phyloP scores from a whole-genome alignment of 2,329 filamentous ascomycete genomes.

The Lachnellula willkommii region DNA sequence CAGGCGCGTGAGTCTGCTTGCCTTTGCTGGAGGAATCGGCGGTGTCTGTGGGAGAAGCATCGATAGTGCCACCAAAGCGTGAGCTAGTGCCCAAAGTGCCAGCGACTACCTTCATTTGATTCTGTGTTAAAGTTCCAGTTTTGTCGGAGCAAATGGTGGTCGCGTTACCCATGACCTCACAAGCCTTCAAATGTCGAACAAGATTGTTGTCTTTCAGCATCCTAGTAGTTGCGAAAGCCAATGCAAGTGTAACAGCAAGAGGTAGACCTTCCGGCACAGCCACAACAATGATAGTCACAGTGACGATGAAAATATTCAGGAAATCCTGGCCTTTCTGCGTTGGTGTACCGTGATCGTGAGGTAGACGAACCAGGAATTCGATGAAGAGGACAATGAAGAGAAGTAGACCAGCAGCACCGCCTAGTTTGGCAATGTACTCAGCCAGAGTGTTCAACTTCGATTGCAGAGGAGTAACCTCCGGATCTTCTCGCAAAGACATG shows the following conservation, averaged over 20 bases:
- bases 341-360: slow-evolving; percentile 41
- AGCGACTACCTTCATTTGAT: slow-evolving; percentile 72
- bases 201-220: slow-evolving; percentile 67
- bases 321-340: slow-evolving; percentile 57
- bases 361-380: slow-evolving; percentile 64
- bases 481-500: slow-evolving; percentile 71
- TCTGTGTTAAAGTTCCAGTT: slow-evolving; percentile 69
- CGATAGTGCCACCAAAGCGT: slow-evolving; percentile 42
- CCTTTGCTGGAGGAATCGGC: slow-evolving; percentile 22
- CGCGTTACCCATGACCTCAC: slow-evolving; percentile 67
- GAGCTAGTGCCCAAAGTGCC: slow-evolving; percentile 58
- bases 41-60: slow-evolving; percentile 23
- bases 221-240: slow-evolving; percentile 62
- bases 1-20: slow-evolving; percentile 19
- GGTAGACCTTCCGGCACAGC: slow-evolving; percentile 63
- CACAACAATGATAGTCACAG: slow-evolving; percentile 64
- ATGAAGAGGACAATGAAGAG: slow-evolving; percentile 77
- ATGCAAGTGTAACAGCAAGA: slow-evolving; percentile 61
- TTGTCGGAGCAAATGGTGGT: slow-evolving; percentile 77
- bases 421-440: slow-evolving; percentile 73
- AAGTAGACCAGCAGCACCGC: slow-evolving; percentile 64
- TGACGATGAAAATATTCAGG: slow-evolving; percentile 57
- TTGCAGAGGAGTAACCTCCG: slow-evolving; percentile 73
- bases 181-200: slow-evolving; percentile 61
- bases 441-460: slow-evolving; percentile 72